Percentiles rank a stretch among this genome's conserved stretches.
phyloP scores from a whole-genome alignment of 2,329 filamentous ascomycete species.

The Delphinella strobiligena region DNA sequence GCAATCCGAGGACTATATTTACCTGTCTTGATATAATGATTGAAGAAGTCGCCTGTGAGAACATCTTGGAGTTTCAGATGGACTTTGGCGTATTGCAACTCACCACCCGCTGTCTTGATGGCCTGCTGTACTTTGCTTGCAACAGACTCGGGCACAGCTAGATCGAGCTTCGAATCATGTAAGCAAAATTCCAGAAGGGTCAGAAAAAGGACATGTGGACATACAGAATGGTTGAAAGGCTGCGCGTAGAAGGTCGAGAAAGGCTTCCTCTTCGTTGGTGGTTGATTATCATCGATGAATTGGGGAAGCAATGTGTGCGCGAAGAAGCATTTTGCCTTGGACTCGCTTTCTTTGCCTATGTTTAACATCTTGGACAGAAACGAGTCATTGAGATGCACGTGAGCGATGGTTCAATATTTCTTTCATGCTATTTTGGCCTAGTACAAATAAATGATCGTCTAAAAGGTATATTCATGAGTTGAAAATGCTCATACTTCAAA shows the following conservation, averaged over 20 bases:
- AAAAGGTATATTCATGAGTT: too few species aligned
- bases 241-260: conserved; percentile 58
- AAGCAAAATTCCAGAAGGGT: too few species aligned
- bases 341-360: conserved; percentile 9
- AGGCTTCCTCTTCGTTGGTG: conserved; percentile 61
- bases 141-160: conserved; percentile 30
- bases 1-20: conserved; percentile 10
- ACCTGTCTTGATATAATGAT: conserved; percentile 74
- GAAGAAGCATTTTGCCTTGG: conserved; percentile 54
- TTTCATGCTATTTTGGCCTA: neutral
- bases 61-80: conserved; percentile 62
- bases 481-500: too few species aligned
- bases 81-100: conserved; percentile 51
- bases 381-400: neutral
- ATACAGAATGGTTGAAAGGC: conserved; percentile 54
- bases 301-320: conserved; percentile 54
- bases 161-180: conserved; percentile 33
- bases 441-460: neutral
- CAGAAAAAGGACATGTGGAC: neutral
- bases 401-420: neutral
- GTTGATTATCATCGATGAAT: conserved; percentile 59
- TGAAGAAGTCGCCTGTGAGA: conserved; percentile 65
- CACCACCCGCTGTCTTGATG: conserved; percentile 12
- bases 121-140: conserved; percentile 32
- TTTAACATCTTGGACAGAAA: too few species aligned